Percentiles rank a stretch among this genome's conserved stretches.
Conservation (phyloP, 345 rosid genomes). For the Camelina laxa region DNA sequence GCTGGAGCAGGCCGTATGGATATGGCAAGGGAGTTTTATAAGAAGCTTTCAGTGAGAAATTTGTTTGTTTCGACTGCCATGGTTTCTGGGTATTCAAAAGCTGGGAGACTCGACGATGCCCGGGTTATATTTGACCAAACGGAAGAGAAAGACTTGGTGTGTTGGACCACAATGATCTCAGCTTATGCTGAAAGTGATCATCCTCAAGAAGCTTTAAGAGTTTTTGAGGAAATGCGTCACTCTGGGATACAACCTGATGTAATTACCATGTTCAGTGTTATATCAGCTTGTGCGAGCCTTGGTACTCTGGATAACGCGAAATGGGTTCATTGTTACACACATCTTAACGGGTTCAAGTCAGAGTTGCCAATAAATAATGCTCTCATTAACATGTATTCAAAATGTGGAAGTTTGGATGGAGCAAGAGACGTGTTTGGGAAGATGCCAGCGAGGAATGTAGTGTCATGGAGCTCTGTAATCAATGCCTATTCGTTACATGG, state of each 20-base stretch:
- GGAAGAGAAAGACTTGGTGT: slow-evolving; percentile 57
- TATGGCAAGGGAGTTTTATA: slow-evolving; percentile 48
- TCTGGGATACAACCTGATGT: slow-evolving; percentile 54
- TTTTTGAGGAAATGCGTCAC: slow-evolving; percentile 51
- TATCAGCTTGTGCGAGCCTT: slow-evolving; percentile 57
- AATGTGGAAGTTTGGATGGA: slow-evolving; percentile 63
- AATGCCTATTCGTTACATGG: slow-evolving; percentile 67
- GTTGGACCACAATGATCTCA: slow-evolving; percentile 80
- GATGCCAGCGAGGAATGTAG: slow-evolving; percentile 50
- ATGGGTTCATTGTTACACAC: slow-evolving; percentile 52
- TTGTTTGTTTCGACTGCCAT: slow-evolving; percentile 57
- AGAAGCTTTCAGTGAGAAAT: slow-evolving; percentile 42
- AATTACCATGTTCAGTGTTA: slow-evolving; percentile 58
- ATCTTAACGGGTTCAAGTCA: slow-evolving; percentile 46
- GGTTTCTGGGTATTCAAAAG: slow-evolving; percentile 58
- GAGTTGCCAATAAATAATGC: slow-evolving; percentile 51
- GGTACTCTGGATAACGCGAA: slow-evolving; percentile 55
- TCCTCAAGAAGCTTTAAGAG: slow-evolving; percentile 59
- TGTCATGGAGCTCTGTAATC: slow-evolving; percentile 66
- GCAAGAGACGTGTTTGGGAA: slow-evolving; percentile 56
- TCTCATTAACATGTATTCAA: slow-evolving; percentile 66
- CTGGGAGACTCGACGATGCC: slow-evolving; percentile 57
- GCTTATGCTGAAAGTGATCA: slow-evolving; percentile 71
- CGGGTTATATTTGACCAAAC: slow-evolving; percentile 55
- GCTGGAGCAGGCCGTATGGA: slow-evolving; percentile 57